A percentile compares a stretch with the other conserved stretches of the same genome.
These are phyloP conservation scores for Tilletia caries DNA, from an alignment of 1,284 basidiomycete genomes.

Conservation along the genomic window DNA sequence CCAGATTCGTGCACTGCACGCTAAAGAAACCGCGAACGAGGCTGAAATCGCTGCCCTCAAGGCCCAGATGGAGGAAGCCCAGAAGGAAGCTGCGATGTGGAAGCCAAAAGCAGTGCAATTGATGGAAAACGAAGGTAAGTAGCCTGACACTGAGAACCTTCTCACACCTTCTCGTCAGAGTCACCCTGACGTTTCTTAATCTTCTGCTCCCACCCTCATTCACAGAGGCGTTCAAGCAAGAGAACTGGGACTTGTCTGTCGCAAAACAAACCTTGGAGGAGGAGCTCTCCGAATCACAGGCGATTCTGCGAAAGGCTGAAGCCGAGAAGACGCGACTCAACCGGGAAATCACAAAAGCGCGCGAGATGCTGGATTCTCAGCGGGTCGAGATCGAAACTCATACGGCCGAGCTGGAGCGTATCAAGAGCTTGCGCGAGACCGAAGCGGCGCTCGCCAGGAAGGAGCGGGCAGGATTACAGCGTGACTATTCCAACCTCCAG, in stretches of 20 bases:
- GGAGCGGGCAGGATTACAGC: slow-evolving; percentile 76
- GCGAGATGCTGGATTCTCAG: slow-evolving; percentile 76
- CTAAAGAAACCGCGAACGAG: slow-evolving; percentile 39
- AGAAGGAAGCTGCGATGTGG: slow-evolving; percentile 42
- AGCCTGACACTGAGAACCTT: too few relatives aligned
- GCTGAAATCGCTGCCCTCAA: slow-evolving; percentile 32
- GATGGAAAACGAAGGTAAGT: slow-evolving; percentile 34
- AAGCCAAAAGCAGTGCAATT: slow-evolving; percentile 42
- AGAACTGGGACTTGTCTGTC: slow-evolving; percentile 98
- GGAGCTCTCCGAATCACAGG: slow-evolving; percentile 67
- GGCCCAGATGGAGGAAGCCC: slow-evolving; percentile 31
- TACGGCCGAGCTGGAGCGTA: slow-evolving; percentile 65
- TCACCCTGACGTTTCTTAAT: too few relatives aligned
- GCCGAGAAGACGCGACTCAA: slow-evolving; percentile 76
- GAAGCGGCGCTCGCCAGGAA: slow-evolving; percentile 85
- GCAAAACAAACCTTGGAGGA: slow-evolving; percentile 79
- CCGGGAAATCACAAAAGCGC: slow-evolving; percentile 68
- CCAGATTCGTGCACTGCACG: slow-evolving; percentile 40
- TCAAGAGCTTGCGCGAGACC: slow-evolving; percentile 84
- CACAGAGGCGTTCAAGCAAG: slow-evolving; percentile 78
- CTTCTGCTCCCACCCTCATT: background rate
- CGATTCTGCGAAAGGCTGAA: slow-evolving; percentile 69
- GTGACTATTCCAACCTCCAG: slow-evolving; percentile 88
- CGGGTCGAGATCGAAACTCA: slow-evolving; percentile 81
- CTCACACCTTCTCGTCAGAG: too few relatives aligned